Conservation (phyloP, 805 yeast species). For the Lachancea sp. region DNA sequence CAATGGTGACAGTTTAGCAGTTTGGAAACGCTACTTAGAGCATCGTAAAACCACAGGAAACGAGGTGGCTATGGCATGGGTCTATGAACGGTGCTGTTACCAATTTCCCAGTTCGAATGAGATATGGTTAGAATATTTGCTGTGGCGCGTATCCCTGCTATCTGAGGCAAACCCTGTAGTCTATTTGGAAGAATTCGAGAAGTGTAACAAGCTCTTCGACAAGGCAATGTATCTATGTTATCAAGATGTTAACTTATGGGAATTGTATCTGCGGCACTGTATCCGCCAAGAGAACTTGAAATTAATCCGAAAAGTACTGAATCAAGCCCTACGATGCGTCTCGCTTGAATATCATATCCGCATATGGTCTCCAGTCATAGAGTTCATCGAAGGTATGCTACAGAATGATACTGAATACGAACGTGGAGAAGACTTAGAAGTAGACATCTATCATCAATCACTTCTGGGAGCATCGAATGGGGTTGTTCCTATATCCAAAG, state of each 20-base stretch:
- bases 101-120: conserved; percentile 17
- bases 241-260: conserved; percentile 44
- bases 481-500: conserved; percentile 8
- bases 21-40: conserved; percentile 44
- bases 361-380: conserved; percentile 23
- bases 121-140: conserved; percentile 32
- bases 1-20: conserved; percentile 30
- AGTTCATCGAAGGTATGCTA: conserved; percentile 17
- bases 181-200: conserved; percentile 29
- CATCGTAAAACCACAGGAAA: conserved; percentile 17
- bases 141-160: conserved; percentile 37
- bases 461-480: conserved; percentile 9
- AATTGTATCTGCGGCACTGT: conserved; percentile 46
- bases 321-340: conserved; percentile 16
- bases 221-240: conserved; percentile 34
- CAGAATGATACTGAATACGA: conserved; percentile 7
- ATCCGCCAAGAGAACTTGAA: conserved; percentile 32
- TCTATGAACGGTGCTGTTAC: conserved; percentile 35
- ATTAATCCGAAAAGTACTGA: conserved; percentile 28
- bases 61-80: conserved; percentile 18
- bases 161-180: conserved; percentile 27
- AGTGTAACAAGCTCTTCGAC: conserved; percentile 42
- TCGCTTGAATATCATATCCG: conserved; percentile 17
- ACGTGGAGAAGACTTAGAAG: conserved; percentile 14
- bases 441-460: conserved; percentile 9